Evolutionary conservation across 2,329 filamentous ascomycete genomes (phyloP).

Genomic region (Tolypocladium ovalisporum): DNA sequence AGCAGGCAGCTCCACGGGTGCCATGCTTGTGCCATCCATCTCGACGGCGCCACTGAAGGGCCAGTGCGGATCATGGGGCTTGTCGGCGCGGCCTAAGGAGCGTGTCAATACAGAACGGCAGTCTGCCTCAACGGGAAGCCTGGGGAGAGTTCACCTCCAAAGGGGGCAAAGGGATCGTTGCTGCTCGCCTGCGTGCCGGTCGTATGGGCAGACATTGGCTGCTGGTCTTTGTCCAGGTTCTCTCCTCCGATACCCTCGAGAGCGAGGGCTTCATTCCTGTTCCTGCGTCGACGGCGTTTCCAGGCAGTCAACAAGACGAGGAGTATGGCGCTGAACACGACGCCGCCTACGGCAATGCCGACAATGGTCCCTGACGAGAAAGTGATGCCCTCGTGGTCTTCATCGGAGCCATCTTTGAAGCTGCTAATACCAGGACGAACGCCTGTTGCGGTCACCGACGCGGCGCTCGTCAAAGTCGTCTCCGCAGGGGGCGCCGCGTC

Average conservation of each 20-base stretch:
- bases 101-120: neutral
- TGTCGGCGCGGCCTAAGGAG: constrained; percentile 21
- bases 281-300: constrained; percentile 9
- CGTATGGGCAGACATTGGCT: constrained; percentile 14
- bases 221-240: constrained; percentile 15
- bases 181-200: constrained; percentile 12
- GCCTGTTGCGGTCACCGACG: neutral
- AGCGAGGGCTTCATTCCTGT: constrained; percentile 1
- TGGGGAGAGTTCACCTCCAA: constrained; percentile 26
- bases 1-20: constrained; percentile 22
- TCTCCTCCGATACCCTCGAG: constrained; percentile 6
- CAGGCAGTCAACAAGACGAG: constrained; percentile 10
- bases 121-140: neutral
- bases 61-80: constrained; percentile 13
- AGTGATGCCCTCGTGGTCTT: neutral
- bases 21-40: constrained; percentile 23
- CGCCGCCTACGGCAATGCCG: constrained; percentile 20
- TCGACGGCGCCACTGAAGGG: constrained; percentile 21
- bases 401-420: neutral
- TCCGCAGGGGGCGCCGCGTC: neutral
- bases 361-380: constrained; percentile 20
- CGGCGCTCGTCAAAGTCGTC: neutral
- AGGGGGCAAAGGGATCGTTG: constrained; percentile 29
- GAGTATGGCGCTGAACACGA: constrained; percentile 14
- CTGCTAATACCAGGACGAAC: neutral